Percentiles rank a stretch among this genome's conserved stretches.
phyloP scores from a whole-genome alignment of 495 filamentous ascomycete genomes.

The Lepidopterella palustris region DNA sequence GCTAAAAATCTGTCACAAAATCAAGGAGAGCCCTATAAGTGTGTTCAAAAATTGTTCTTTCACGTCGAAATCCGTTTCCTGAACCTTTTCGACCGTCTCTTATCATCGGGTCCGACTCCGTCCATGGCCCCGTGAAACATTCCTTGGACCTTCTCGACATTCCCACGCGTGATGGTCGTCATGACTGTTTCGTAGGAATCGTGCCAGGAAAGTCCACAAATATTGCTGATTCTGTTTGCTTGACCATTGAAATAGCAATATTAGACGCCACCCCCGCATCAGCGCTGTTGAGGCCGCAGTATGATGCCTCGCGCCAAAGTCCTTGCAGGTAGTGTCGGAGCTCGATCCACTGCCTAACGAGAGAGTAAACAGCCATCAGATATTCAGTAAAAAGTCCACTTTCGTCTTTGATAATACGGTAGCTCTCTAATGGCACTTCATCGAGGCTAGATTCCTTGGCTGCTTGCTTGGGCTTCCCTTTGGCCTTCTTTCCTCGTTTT shows the following conservation, averaged over 20 bases:
- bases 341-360: slow-evolving; percentile 31
- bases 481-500: slow-evolving; percentile 31
- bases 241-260: slow-evolving; percentile 38
- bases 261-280: slow-evolving; percentile 42
- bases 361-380: slow-evolving; percentile 38
- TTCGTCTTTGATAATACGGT: slow-evolving; percentile 41
- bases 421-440: slow-evolving; percentile 41
- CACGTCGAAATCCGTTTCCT: slow-evolving; percentile 28
- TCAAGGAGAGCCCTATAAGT: slow-evolving; percentile 42
- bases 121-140: slow-evolving; percentile 25
- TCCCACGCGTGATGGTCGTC: slow-evolving; percentile 36
- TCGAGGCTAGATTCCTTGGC: slow-evolving; percentile 17
- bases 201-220: slow-evolving; percentile 42
- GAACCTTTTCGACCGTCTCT: slow-evolving; percentile 8
- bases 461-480: slow-evolving; percentile 21
- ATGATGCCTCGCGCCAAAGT: slow-evolving; percentile 44
- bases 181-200: slow-evolving; percentile 39
- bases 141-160: slow-evolving; percentile 34
- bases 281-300: slow-evolving; percentile 41
- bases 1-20: slow-evolving; percentile 44
- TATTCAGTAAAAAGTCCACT: slow-evolving; percentile 33
- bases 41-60: slow-evolving; percentile 42
- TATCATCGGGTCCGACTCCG: slow-evolving; percentile 10
- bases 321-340: slow-evolving; percentile 38
- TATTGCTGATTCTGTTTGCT: slow-evolving; percentile 34